Base-by-base conservation (phyloP, 306 rosid genomes). In the Pyrus betulifolia region DNA sequence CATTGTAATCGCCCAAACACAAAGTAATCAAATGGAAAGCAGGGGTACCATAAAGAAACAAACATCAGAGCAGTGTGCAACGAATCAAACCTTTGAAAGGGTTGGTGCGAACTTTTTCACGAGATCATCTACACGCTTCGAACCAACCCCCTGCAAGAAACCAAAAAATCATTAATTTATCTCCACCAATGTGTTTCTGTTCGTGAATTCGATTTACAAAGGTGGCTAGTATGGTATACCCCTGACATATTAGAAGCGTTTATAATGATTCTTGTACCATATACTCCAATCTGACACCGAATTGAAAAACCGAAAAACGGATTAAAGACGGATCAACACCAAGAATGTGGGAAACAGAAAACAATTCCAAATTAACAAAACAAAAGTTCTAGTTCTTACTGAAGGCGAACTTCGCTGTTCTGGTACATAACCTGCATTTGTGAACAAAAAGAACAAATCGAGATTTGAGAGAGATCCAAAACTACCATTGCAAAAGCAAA, bases 21-120 rank as follows among this genome's bases (percentile, higher is more conserved):
- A 19, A 27, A 69, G 67, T 38, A 72, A 31, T 28, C 67, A 33
- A 60, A 46, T 13, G 10, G 23, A 59, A 70, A 70, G 7, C 45
- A 52, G 52, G 10, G 15, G 45, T 9, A 61, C 3, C 19, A 21
- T 30, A 3, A 76, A 71, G 38, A 46, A 67, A 80, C 66, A 67
- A 85, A 80, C 79, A 79, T 72, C 84, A 84, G 82, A 80, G 86
- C 81, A 74, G 59, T 78, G 82, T 73, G 84, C 74, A 88, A 85
- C 73, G 42, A 38, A 38, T 38, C 42, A 68, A 83, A 95, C 97
- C 98, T 95, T 86, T 58, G 91, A 82, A 86, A 94, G 86, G 75
- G 90, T 87, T 74, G 96, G 95, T 65, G 86, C 78, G 22, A 95
- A 86, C 77, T 85, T 82, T 81, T 84, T 83, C 71, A 92, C 89